Base-by-base conservation (phyloP, 805 yeast species). In the Komagataella phaffii region DNA sequence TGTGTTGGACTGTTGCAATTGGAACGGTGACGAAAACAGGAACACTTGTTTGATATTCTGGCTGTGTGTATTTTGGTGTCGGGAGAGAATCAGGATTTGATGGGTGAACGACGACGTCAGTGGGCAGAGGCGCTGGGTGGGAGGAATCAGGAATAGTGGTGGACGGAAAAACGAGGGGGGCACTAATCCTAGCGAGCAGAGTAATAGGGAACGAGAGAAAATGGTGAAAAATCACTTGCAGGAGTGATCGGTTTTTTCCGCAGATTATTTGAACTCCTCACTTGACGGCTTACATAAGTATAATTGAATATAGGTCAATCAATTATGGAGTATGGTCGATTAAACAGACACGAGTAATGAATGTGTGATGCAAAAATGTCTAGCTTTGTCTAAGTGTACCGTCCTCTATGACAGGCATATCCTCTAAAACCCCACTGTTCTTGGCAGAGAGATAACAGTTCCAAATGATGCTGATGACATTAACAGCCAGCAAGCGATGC, bases 401-500 rank as follows among this genome's bases (percentile, higher is more conserved):
- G 14, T 30, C 40, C 14, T 30, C 40, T 30, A 30, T 30, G 14
- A 30, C 40, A 30, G 40, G 40, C 1, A 30, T 30, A 14, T 30
- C 40, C 40, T 30, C 40, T 8, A 30, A 30, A 30, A 10, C 40
- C 14, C 40, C 40, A 5, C 40, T 30, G 14, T 30, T 30, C 40
- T 30, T 30, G 40, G 40, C 40, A 30, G 40, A 84, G 56, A 90
- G 63, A 61, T 75, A 88, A 24, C 91, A 79, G 63, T 89, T 89
- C 96, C 96, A 90, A 17, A 82, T 79, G 24, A 89, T 77, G 49
- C 91, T 80, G 23, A 86, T 74, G 3, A 80, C 53, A 59, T 88
- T 88, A 30, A 85, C 95, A 8, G 80, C 71, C 48, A 86, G 59
- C 48, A 90, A 64, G 44, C 95, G 75, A 58, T 76, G 78, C 47